Evolutionary conservation across 352 stramenopile genomes (phyloP).

Genomic region (Elongisporangium undulatum): DNA sequence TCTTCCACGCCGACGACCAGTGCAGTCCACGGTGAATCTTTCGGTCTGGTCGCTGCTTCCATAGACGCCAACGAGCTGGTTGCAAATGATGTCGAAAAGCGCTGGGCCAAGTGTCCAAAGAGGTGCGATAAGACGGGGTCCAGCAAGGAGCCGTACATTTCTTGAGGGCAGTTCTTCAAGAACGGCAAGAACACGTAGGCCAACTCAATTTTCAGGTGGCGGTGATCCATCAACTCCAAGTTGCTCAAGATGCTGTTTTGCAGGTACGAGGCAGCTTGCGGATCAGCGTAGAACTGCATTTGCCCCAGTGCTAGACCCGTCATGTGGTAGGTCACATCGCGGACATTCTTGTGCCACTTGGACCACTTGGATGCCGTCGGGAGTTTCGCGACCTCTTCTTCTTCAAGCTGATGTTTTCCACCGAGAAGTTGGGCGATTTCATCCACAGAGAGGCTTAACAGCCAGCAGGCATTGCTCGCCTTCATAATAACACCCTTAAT

Average conservation of each 20-base stretch:
- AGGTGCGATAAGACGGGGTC: conserved; percentile 53
- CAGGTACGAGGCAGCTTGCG: conserved; percentile 36
- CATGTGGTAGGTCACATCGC: conserved; percentile 75
- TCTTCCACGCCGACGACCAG: conserved; percentile 64
- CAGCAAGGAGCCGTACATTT: conserved; percentile 52
- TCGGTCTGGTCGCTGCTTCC: conserved; percentile 9
- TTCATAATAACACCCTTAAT: conserved; percentile 55
- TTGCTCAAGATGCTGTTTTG: conserved; percentile 63
- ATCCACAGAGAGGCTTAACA: conserved; percentile 67
- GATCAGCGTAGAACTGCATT: conserved; percentile 43
- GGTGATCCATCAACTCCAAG: conserved; percentile 66
- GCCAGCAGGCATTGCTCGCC: conserved; percentile 50
- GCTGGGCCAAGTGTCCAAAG: conserved; percentile 53
- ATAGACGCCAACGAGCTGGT: conserved; percentile 9
- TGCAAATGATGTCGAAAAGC: conserved; percentile 35
- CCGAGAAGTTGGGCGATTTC: conserved; percentile 71
- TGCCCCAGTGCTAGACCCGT: conserved; percentile 55
- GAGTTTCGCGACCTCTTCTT: conserved; percentile 58
- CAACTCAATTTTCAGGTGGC: conserved; percentile 58
- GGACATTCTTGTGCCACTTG: conserved; percentile 80
- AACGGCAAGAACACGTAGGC: conserved; percentile 75
- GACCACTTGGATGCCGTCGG: conserved; percentile 48
- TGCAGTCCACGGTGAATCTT: conserved; percentile 38
- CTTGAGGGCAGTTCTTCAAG: conserved; percentile 57
- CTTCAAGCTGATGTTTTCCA: conserved; percentile 68